These are phyloP conservation scores for Nemania bipapillata DNA, from an alignment of 2,329 filamentous ascomycete genomes.

Conservation along the genomic window DNA sequence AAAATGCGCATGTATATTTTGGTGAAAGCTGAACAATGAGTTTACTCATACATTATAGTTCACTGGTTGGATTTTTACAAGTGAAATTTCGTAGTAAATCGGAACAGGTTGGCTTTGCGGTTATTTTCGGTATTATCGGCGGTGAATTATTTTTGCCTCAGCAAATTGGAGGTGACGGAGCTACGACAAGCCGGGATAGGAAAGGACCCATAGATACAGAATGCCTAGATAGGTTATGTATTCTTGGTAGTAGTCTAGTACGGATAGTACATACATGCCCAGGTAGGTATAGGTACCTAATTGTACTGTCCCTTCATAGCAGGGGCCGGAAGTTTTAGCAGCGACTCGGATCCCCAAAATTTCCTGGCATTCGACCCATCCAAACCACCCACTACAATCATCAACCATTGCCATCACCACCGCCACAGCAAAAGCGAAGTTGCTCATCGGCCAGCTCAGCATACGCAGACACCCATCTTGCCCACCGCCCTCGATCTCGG, in stretches of 20 bases:
- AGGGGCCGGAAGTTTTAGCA: constrained; percentile 28
- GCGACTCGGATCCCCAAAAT: constrained; percentile 38
- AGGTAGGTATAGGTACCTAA: too few species aligned
- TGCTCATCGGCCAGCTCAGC: not conserved
- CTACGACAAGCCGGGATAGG: constrained; percentile 21
- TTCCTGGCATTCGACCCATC: constrained; percentile 17
- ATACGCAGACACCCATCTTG: not conserved
- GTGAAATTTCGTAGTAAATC: too few species aligned
- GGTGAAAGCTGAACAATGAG: too few species aligned
- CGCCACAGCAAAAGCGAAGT: constrained; percentile 6
- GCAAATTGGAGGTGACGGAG: constrained; percentile 28
- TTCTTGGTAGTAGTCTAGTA: too few species aligned
- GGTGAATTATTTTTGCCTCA: constrained; percentile 15
- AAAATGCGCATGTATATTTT: too few species aligned
- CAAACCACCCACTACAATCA: constrained; percentile 6
- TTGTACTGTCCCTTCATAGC: too few species aligned
- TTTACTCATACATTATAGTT: too few species aligned
- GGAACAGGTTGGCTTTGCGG: constrained; percentile 18
- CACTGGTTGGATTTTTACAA: too few species aligned
- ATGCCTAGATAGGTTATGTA: too few species aligned
- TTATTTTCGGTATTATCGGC: constrained; percentile 35
- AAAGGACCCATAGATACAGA: constrained; percentile 7
- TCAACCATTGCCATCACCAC: not conserved
- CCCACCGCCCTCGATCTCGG: not conserved
- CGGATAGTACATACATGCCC: too few species aligned